Base-by-base conservation (phyloP, 352 stramenopile genomes). In the Phytopythium litorale region DNA sequence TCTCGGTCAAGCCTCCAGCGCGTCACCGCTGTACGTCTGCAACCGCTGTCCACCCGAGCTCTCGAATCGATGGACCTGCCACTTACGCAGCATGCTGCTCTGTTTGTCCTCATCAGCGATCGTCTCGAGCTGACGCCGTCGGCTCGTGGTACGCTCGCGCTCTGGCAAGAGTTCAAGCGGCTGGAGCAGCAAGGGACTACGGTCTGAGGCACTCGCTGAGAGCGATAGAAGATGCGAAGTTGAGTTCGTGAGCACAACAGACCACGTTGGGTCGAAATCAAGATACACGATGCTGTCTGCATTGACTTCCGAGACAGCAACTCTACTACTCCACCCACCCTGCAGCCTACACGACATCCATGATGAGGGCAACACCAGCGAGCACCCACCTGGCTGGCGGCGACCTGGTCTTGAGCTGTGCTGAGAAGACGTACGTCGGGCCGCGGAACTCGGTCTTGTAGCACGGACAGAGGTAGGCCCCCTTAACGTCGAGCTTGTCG, bases 381-480 rank as follows among this genome's bases (percentile, higher is more conserved):
- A 99, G 79, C 7, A 98, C 78, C 97, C 97, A 99, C 19, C 96
- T 76, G 11, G 91, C 90, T 0, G 95, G 79, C 1, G 95, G 90
- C 5, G 90, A 96, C 66, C 98, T 98, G 56, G 97, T 99, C 76
- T 98, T 99, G 62, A 99, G 87, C 70, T 99, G 97, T 6, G 96
- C 96, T 18, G 88, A 98, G 75, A 99, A 99, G 38, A 99, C 95
- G 68, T 97, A 99, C 19, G 96, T 99, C 1, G 97, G 94, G 13
- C 97, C 97, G 45, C 97, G 81, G 64, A 90, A 84, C 73, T 99
- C 90, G 1, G 97, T 99, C 78, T 98, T 99, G 83, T 99, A 99
- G 50, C 89, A 94, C 28, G 97, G 97, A 67, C 97, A 99, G 7
- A 97, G 62, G 72, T 97, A 99, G 30, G 98, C 84, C 4, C 94